Evolutionary conservation across 805 yeast species (phyloP), one percentile per base, ranked within the genome.

Genomic region (Saturnispora dispora): DNA sequence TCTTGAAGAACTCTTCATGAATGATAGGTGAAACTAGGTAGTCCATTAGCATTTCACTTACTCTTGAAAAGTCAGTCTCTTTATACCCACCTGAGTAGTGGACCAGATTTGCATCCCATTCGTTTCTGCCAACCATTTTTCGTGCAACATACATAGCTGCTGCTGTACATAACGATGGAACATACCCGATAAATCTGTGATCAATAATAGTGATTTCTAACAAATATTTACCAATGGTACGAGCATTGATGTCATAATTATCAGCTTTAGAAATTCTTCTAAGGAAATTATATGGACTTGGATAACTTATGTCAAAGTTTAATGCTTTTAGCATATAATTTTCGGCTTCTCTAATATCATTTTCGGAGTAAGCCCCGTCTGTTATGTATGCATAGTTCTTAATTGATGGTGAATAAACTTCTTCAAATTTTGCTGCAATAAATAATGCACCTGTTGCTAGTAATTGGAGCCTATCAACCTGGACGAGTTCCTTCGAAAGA

Each of bases 351-450:
- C 87, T 75, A 49, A 90, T 86, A 60, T 85, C 93, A 49, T 82
- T 85, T 63, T 83, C 89, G 15, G 84, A 76, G 61, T 82, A 86
- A 3, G 88, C 86, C 45, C 91, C 91, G 65, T 87, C 96, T 25
- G 96, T 87, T 53, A 87, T 87, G 63, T 85, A 85, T 3, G 96
- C 86, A 64, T 87, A 90, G 66, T 87, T 86, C 53, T 83, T 78
- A 30, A 90, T 83, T 35, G 90, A 82, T 10, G 96, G 97, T 10
- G 88, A 76, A 63, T 82, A 85, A 27, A 90, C 95, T 69, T 90
- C 97, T 70, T 90, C 96, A 65, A 85, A 87, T 68, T 89, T 89
- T 15, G 96, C 95, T 40, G 96, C 96, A 54, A 88, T 84, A 66
- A 88, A 87, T 52, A 90, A 70, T 11, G 90, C 76, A 1, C 96